These are phyloP conservation scores for Aspergillus awamori DNA, from an alignment of 2,329 filamentous ascomycete species.

Conservation along the genomic window DNA sequence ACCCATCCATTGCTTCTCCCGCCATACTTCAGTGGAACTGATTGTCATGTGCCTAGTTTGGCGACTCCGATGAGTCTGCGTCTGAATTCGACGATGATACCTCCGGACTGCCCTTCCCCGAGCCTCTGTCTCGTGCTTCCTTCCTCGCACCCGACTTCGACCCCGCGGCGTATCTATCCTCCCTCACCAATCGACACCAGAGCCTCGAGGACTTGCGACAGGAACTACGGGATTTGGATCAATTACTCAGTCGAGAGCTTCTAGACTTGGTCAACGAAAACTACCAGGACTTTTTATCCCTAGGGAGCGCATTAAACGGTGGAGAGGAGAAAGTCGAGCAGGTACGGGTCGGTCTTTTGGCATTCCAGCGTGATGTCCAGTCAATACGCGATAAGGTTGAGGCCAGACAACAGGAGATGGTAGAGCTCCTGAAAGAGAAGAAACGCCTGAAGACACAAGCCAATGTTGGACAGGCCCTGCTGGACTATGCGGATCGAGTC, in stretches of 20 bases:
- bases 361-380: conserved; percentile 80
- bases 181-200: conserved; percentile 84
- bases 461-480: conserved; percentile 57
- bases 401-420: conserved; percentile 65
- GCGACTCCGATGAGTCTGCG: conserved; percentile 49
- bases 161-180: conserved; percentile 78
- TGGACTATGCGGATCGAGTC: conserved; percentile 51
- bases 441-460: conserved; percentile 65
- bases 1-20: background rate
- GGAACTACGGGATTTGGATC: conserved; percentile 79
- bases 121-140: conserved; percentile 77
- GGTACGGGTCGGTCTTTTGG: conserved; percentile 81
- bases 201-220: conserved; percentile 90
- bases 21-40: conserved; percentile 6
- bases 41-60: conserved; percentile 37
- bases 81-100: conserved; percentile 62
- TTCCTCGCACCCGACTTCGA: conserved; percentile 80
- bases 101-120: conserved; percentile 79
- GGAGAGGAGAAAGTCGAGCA: conserved; percentile 92
- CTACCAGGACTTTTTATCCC: conserved; percentile 84
- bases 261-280: conserved; percentile 94
- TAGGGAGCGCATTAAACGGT: conserved; percentile 79
- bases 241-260: conserved; percentile 80
- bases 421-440: conserved; percentile 66
- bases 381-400: conserved; percentile 69